Evolutionary conservation across 768 basidiomycete genomes (phyloP), one percentile per base, ranked within the genome.

Genomic region (Suillus tomentosus): DNA sequence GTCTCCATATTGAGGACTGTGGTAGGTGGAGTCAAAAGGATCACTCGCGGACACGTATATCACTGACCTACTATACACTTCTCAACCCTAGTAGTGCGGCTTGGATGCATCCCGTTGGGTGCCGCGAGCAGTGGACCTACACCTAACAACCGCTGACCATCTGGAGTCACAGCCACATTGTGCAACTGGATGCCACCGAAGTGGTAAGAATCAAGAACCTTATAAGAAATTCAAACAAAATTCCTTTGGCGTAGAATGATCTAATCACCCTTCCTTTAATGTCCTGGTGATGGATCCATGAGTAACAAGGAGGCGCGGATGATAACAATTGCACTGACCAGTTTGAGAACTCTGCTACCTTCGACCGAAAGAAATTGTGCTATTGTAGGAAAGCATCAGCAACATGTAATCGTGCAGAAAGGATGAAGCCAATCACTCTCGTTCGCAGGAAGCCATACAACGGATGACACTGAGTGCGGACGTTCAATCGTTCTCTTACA

Each of bases 301-400:
- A 42, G 68, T 62, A 51, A 60, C 15, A 62, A 27, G 19, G 59
- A 39, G 69, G 45, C 27, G 62, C 61, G 48, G 66, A 60, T 59
- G 48, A 31, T 6, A 34, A 66, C n/a, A 40, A n/a, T 56, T 48
- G 19, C 40, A 67, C 75, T 36, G 60, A 81, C 83, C 68, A 84
- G 66, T 69, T 82, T 82, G n/a, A 76, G 72, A 47, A 85, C 80
- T 14, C 78, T 77, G 67, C 76, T 77, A 37, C 77, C 79, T 71
- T 85, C 84, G 27, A 85, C 83, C 22, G 83, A 83, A 59, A 86
- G 64, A 73, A 85, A 84, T 22, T 77, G 84, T 82, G 62, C 57
- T 65, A 37, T 63, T 7, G 14, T 13, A 31, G 17, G n/a, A 43
- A n/a, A 34, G 15, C n/a, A 62, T 61, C 62, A 53, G 67, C 45